Percentiles rank a stretch among this genome's conserved stretches.
Conservation (phyloP, 140 eudicot species). For the Ambrosia hybrid region DNA sequence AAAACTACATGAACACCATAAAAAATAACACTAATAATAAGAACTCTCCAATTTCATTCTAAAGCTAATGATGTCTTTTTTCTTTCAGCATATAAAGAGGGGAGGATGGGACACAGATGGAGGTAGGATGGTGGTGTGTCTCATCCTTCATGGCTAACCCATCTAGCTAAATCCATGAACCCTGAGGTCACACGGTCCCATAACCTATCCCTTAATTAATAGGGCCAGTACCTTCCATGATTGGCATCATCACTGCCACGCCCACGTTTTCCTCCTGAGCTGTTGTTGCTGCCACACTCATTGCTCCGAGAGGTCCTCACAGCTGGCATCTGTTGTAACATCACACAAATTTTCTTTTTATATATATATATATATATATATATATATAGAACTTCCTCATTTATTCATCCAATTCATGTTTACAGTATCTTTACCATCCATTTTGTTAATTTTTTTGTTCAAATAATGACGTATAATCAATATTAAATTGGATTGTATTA, state of each 20-base stretch:
- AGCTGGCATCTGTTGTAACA: too few relatives aligned
- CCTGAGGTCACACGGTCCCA: constrained; percentile 14
- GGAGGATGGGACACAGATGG: neutral
- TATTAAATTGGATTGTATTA: too few relatives aligned
- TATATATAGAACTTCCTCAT: too few relatives aligned
- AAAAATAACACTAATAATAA: neutral
- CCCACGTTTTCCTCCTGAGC: constrained; percentile 55
- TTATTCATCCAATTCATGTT: too few relatives aligned
- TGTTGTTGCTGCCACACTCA: constrained; percentile 66
- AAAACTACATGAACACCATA: constrained; percentile 29
- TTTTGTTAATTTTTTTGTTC: too few relatives aligned
- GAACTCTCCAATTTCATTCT: constrained; percentile 21
- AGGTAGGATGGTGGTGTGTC: constrained; percentile 15
- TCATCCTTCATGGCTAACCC: constrained; percentile 17
- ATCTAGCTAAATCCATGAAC: constrained; percentile 33
- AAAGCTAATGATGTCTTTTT: constrained; percentile 5
- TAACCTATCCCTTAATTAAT: constrained; percentile 30
- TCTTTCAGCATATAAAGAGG: neutral
- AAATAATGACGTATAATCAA: too few relatives aligned
- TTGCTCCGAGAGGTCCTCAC: constrained; percentile 72
- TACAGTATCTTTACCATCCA: too few relatives aligned
- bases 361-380: too few relatives aligned
- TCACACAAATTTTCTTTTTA: too few relatives aligned
- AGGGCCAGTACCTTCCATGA: constrained; percentile 86
- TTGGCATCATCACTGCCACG: constrained; percentile 50